Evolutionary conservation across 2,329 filamentous ascomycete species (phyloP).

Genomic region (Talaromyces atroroseus): DNA sequence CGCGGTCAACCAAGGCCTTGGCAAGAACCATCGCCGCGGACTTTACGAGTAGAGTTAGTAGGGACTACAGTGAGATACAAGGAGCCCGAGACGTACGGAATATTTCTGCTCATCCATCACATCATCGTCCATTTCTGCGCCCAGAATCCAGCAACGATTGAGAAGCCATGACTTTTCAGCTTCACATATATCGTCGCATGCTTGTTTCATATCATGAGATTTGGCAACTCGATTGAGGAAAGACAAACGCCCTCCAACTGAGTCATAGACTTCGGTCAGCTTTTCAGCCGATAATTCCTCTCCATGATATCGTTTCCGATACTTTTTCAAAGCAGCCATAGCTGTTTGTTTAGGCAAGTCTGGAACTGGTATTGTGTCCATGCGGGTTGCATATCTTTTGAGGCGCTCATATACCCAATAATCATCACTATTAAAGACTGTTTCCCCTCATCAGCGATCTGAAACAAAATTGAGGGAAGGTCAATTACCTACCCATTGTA

Average conservation of each 20-base stretch:
- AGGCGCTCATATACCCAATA: slow-evolving; percentile 98
- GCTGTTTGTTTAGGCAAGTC: slow-evolving; percentile 78
- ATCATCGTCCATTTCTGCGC: slow-evolving; percentile 81
- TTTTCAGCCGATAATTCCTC: slow-evolving; percentile 50
- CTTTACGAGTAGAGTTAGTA: slow-evolving; percentile 35
- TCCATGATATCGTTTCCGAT: slow-evolving; percentile 71
- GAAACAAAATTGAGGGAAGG: not conserved
- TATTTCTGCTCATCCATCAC: slow-evolving; percentile 98
- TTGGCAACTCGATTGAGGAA: slow-evolving; percentile 91
- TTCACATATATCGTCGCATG: slow-evolving; percentile 66
- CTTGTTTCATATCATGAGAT: slow-evolving; percentile 69
- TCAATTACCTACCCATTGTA: slow-evolving; percentile 50
- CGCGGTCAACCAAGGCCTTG: slow-evolving; percentile 79
- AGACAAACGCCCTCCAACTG: slow-evolving; percentile 79
- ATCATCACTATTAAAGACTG: slow-evolving; percentile 90
- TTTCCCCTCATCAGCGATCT: not conserved
- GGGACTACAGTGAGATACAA: not conserved
- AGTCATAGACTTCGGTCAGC: slow-evolving; percentile 75
- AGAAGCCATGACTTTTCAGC: slow-evolving; percentile 74
- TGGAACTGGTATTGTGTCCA: slow-evolving; percentile 83
- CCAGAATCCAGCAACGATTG: slow-evolving; percentile 73
- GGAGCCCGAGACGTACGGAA: slow-evolving; percentile 55
- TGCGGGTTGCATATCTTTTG: slow-evolving; percentile 85
- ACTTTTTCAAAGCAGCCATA: slow-evolving; percentile 68
- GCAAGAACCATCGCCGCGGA: slow-evolving; percentile 92